Evolutionary conservation across 2,329 filamentous ascomycete species (phyloP).

Genomic region (Arachnomyces sp.): DNA sequence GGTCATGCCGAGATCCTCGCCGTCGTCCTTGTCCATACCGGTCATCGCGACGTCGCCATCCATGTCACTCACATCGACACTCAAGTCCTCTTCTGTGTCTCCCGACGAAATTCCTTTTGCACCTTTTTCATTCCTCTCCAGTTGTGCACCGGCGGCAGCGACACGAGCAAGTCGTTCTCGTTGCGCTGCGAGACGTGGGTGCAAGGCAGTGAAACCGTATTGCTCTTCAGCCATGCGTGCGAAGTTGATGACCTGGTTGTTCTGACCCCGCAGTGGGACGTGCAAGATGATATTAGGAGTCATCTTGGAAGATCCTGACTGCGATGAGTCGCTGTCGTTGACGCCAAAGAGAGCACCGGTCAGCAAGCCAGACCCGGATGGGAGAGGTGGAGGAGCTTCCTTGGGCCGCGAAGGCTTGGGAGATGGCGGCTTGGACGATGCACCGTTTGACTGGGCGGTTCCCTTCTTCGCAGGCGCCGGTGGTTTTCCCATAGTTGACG

Average conservation of each 20-base stretch:
- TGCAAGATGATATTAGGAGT: slow-evolving; percentile 75
- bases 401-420: slow-evolving; percentile 51
- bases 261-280: slow-evolving; percentile 71
- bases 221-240: slow-evolving; percentile 86
- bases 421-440: slow-evolving; percentile 46
- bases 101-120: slow-evolving; percentile 66
- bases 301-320: slow-evolving; percentile 33
- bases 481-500: slow-evolving; percentile 15
- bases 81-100: slow-evolving; percentile 69
- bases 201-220: slow-evolving; percentile 89
- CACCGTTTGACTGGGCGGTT: slow-evolving; percentile 39
- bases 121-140: slow-evolving; percentile 66
- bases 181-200: slow-evolving; percentile 83
- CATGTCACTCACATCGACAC: slow-evolving; percentile 68
- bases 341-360: slow-evolving; percentile 55
- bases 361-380: slow-evolving; percentile 57
- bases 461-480: slow-evolving; percentile 28
- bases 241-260: slow-evolving; percentile 91
- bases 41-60: slow-evolving; percentile 39
- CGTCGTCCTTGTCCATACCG: slow-evolving; percentile 48
- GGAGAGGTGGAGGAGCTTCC: slow-evolving; percentile 49
- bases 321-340: slow-evolving; percentile 38
- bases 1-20: slow-evolving; percentile 46
- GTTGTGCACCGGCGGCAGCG: slow-evolving; percentile 74
- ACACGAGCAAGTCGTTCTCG: slow-evolving; percentile 81